These are phyloP conservation scores for Pseudohyphozyma bogoriensis DNA, from an alignment of 768 basidiomycete genomes.

Conservation along the genomic window DNA sequence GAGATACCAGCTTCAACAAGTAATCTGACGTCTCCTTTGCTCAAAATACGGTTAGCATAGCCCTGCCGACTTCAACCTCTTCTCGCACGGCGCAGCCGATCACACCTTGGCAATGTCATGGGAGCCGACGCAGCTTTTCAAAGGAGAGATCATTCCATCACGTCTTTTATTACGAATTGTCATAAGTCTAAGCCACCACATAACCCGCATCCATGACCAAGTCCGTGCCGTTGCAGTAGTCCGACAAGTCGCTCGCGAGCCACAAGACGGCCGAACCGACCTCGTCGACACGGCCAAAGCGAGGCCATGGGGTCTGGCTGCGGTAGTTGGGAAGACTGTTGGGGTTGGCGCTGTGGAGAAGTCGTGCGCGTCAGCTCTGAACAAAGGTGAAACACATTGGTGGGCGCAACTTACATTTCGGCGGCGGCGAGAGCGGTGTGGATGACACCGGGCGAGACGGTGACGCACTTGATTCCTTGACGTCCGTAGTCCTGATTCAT, in stretches of 20 bases:
- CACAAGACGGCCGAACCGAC: background rate
- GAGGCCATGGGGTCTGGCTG: slow-evolving; percentile 5
- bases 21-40: no score
- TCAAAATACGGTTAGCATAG: no score
- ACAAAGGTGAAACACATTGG: no score
- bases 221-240: slow-evolving; percentile 3
- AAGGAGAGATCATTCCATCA: no score
- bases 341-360: slow-evolving; percentile 1
- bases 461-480: slow-evolving; percentile 9
- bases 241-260: background rate
- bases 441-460: slow-evolving; percentile 5
- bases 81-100: no score
- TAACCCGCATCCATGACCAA: slow-evolving; percentile 4
- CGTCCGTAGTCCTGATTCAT: slow-evolving; percentile 8
- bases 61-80: no score
- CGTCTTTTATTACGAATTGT: no score
- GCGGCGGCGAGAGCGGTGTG: slow-evolving; percentile 1
- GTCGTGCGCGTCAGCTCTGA: background rate
- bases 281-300: slow-evolving; percentile 9
- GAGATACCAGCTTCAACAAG: no score
- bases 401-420: background rate
- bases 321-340: slow-evolving; percentile 3
- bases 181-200: background rate
- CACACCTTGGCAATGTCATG: no score
- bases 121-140: no score